Base-by-base conservation (phyloP, 176 grass and related monocot species). In the Eremochloa ophiuroides region DNA sequence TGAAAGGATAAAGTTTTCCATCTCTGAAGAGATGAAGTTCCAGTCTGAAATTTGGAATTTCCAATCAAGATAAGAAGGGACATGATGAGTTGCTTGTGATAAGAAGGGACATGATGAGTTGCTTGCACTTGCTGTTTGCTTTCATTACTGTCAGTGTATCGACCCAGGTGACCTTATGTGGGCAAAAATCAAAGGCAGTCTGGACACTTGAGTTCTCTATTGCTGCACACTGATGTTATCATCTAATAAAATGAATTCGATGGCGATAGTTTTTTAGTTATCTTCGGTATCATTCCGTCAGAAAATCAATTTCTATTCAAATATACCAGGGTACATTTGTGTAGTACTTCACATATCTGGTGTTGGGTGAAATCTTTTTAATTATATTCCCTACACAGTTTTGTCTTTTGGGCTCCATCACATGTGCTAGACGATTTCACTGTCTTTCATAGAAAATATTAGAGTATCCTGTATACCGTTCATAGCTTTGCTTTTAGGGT, bases 161-260 rank as follows among this genome's bases (percentile, higher is more conserved):
- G 96, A 99, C 20, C 87, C 93, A 20, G 96, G 89, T 75, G 96
- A 99, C 85, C 83, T 99, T 90, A 91, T 99, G 17, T 99, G 96
- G 96, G 96, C 91, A 79, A 99, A 99, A 91, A 83, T 99, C 76
- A 90, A 93, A 93, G 96, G 96, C 95, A 90, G 43, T 70, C 46
- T 80, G 43, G 22, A 73, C 39, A 61, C 51, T 80, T n/a, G 20
- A 22, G 43, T 80, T 84, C 39, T 59, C 31, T 72, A 62, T 46
- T 20, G 27, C 33, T 74, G 37, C 67, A n/a, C 63, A 46, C 26
- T 28, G 41, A 43, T 81, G 59, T 62, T 87, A 33, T 76, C 62
- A 64, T 34, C 73, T 23, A 15, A 65, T 73, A 59, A 81, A 58
- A 39, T 76, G 41, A 85, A 58, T 69, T 77, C n/a, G 10, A 27